These are phyloP conservation scores for Jackrogersella minutella DNA, from an alignment of 495 filamentous ascomycete species.

Conservation along the genomic window DNA sequence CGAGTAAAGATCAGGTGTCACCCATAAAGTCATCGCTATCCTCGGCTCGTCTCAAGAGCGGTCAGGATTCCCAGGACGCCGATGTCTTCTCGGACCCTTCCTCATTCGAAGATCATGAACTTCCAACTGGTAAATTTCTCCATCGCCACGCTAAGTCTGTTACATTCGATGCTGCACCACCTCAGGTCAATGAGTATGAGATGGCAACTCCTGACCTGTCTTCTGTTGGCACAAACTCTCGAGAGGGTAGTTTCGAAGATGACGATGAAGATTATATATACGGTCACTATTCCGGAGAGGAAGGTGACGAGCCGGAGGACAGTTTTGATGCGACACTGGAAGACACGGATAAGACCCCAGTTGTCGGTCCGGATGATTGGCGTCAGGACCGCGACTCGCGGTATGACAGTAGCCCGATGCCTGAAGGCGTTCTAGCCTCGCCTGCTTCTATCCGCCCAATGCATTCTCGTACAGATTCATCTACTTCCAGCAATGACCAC, in stretches of 20 bases:
- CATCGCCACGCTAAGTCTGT: conserved; percentile 93
- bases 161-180: conserved; percentile 92
- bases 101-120: conserved; percentile 58
- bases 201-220: conserved; percentile 96
- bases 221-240: conserved; percentile 83
- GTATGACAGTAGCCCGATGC: conserved; percentile 74
- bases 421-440: conserved; percentile 50
- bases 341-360: conserved; percentile 95
- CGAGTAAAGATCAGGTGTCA: conserved; percentile 76
- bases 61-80: conserved; percentile 75
- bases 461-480: conserved; percentile 67
- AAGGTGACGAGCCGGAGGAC: conserved; percentile 76
- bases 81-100: conserved; percentile 74
- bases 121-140: conserved; percentile 65
- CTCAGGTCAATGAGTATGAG: conserved; percentile 95
- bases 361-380: conserved; percentile 97
- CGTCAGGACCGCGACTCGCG: conserved; percentile 78
- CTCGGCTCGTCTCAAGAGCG: conserved; percentile 72
- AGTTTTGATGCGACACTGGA: conserved; percentile 94
- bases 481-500: conserved; percentile 75
- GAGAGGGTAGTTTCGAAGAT: conserved; percentile 91
- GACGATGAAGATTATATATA: conserved; percentile 67
- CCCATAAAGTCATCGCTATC: conserved; percentile 88
- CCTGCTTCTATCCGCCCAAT: conserved; percentile 48
- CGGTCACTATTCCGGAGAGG: conserved; percentile 67